Base-by-base conservation (phyloP, 2,329 filamentous ascomycete species). In the Cordyceps cateniannulata region DNA sequence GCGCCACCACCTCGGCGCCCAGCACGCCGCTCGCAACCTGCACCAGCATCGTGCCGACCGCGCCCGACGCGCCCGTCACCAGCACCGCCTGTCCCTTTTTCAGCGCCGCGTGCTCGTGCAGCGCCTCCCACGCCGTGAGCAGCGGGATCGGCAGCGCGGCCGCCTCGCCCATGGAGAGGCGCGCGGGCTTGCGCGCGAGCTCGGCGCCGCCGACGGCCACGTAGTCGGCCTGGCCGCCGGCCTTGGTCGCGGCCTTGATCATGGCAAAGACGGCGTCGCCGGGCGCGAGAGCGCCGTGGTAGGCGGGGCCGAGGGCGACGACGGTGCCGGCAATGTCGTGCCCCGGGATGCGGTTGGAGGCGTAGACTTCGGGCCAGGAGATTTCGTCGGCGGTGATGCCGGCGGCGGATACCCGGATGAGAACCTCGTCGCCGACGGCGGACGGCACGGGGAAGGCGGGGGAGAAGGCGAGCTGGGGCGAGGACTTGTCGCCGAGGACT, bases 271-370 rank as follows among this genome's bases (percentile, higher is more conserved):
- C 69, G 9, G 62, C 60, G 7, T 71, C 65, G 16, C 65, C 64
- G 10, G 66, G 22, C 0, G 20, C 9, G 3, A 65, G 22, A 1
- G 62, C 18, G 2, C 70, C 70, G 5, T 42, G 27, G 63, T 70
- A 69, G 1, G 48, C 44, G 0, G 69, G 64, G 0, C 69, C 69
- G 1, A 75, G 53, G 0, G 63, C 64, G 2, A 58, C 62, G n/a
- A 75, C 61, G 5, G 64, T 62, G 22, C 73, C 73, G 3, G 73
- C 74, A 20, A 75, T 61, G 27, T 75, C 73, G 48, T 73, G 72
- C 0, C 73, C 73, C 0, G 73, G 73, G 14, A 75, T 69, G 3
- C 68, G 66, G 2, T 60, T 48, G 1, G 68, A 59, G 2, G 64
- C 47, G 62, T 73, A 74, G 0, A 73, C 51, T 4, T 73, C 73